Conservation (phyloP, 768 basidiomycete species). For the Termitomyces titanicus region DNA sequence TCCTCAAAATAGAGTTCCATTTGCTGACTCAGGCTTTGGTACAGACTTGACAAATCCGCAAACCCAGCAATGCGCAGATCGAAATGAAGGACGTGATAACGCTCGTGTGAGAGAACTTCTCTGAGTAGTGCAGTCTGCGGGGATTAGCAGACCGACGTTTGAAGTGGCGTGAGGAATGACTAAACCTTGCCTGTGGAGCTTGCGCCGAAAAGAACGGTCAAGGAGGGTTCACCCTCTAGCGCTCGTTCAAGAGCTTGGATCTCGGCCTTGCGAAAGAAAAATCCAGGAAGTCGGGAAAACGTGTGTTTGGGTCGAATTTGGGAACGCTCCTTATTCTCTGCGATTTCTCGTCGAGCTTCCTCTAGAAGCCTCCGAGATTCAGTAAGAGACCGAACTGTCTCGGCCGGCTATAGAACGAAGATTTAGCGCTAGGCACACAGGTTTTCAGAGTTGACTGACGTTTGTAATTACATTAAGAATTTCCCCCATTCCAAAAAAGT, state of each 20-base stretch:
- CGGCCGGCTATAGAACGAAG: constrained; percentile 53
- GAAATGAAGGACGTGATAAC: constrained; percentile 79
- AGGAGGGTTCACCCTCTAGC: constrained; percentile 69
- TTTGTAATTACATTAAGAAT: constrained; percentile 73
- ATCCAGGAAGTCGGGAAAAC: constrained; percentile 72
- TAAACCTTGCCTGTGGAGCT: constrained; percentile 77
- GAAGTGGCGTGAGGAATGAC: not conserved
- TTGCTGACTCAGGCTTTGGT: constrained; percentile 71
- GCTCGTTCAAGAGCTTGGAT: constrained; percentile 60
- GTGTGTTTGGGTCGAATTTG: constrained; percentile 73
- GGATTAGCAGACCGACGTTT: not conserved
- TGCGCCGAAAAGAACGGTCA: constrained; percentile 78
- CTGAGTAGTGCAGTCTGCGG: constrained; percentile 71
- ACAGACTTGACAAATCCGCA: constrained; percentile 75
- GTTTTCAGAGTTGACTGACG: constrained; percentile 36
- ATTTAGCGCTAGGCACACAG: not conserved
- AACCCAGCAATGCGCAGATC: constrained; percentile 84
- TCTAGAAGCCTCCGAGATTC: constrained; percentile 75
- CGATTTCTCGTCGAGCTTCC: constrained; percentile 73
- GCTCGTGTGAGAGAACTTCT: constrained; percentile 65
- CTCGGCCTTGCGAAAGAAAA: constrained; percentile 68
- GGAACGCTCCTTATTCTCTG: constrained; percentile 60
- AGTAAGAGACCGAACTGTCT: constrained; percentile 74
- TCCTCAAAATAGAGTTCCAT: constrained; percentile 79
- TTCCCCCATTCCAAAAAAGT: constrained; percentile 79